A percentile compares a stretch with the other conserved stretches of the same genome.
These are phyloP conservation scores for Corynascus novoguineensis DNA, from an alignment of 495 filamentous ascomycete species.

Conservation along the genomic window DNA sequence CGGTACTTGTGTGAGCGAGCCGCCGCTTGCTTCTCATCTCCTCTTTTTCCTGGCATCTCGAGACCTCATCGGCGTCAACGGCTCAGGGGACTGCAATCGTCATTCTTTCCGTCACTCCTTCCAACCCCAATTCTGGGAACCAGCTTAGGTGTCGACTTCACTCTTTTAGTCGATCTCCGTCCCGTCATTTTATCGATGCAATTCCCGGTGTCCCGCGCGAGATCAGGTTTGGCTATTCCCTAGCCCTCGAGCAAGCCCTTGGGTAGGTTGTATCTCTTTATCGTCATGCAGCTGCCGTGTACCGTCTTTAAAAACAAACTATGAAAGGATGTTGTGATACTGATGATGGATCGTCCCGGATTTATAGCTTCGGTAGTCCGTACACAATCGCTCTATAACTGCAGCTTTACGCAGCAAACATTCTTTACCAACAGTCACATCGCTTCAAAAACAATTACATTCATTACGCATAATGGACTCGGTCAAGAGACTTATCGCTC, in stretches of 20 bases:
- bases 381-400: background rate
- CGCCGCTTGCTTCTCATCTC: slow-evolving; percentile 14
- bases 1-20: slow-evolving; percentile 13
- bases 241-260: slow-evolving; percentile 28
- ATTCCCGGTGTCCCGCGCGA: slow-evolving; percentile 15
- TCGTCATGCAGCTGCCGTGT: background rate
- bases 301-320: background rate
- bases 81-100: slow-evolving; percentile 18
- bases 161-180: slow-evolving; percentile 62
- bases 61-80: slow-evolving; percentile 26
- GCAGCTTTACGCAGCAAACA: slow-evolving; percentile 1
- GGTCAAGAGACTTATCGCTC: slow-evolving; percentile 45
- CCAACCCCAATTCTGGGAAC: slow-evolving; percentile 21
- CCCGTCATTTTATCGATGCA: slow-evolving; percentile 44
- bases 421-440: slow-evolving; percentile 11
- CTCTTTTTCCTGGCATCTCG: slow-evolving; percentile 23
- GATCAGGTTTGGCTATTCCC: slow-evolving; percentile 17
- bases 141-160: slow-evolving; percentile 60
- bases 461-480: slow-evolving; percentile 41
- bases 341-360: background rate
- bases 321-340: background rate
- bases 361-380: slow-evolving; percentile 11
- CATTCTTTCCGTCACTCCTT: slow-evolving; percentile 30
- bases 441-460: slow-evolving; percentile 6
- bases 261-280: slow-evolving; percentile 21